Evolutionary conservation across 2,329 filamentous ascomycete species (phyloP).

Genomic region (Colletotrichum sp.): DNA sequence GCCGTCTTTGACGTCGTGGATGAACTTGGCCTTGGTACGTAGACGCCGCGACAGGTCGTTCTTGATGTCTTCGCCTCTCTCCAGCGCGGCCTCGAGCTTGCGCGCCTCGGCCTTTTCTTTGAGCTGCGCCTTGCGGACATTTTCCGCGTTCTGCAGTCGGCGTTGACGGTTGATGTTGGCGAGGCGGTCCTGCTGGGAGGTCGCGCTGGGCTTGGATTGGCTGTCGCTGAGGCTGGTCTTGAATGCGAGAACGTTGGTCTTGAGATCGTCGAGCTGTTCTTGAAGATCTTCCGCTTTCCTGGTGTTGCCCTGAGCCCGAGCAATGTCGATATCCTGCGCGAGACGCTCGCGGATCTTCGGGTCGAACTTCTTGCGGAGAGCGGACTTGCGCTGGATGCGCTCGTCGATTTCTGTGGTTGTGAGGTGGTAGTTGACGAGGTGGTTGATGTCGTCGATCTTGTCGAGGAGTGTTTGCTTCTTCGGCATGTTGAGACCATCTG

Average conservation of each 20-base stretch:
- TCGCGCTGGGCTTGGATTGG: slow-evolving; percentile 58
- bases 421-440: slow-evolving; percentile 79
- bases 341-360: slow-evolving; percentile 72
- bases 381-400: slow-evolving; percentile 75
- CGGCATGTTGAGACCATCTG: slow-evolving; percentile 75
- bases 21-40: slow-evolving; percentile 70
- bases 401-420: slow-evolving; percentile 82
- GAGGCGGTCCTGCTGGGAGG: slow-evolving; percentile 79
- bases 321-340: slow-evolving; percentile 68
- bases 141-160: slow-evolving; percentile 82
- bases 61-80: slow-evolving; percentile 65
- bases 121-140: slow-evolving; percentile 88
- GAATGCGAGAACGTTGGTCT: slow-evolving; percentile 76
- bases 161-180: slow-evolving; percentile 85
- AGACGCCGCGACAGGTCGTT: slow-evolving; percentile 67
- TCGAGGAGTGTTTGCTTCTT: slow-evolving; percentile 70
- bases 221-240: slow-evolving; percentile 63
- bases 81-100: slow-evolving; percentile 64
- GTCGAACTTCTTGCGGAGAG: slow-evolving; percentile 69
- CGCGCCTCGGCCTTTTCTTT: slow-evolving; percentile 73
- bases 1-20: slow-evolving; percentile 63
- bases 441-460: slow-evolving; percentile 84
- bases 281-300: slow-evolving; percentile 59
- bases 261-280: slow-evolving; percentile 66
- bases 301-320: slow-evolving; percentile 67